Evolutionary conservation across 2,329 filamentous ascomycete genomes (phyloP).

Genomic region (Pezicula neosporulosa): DNA sequence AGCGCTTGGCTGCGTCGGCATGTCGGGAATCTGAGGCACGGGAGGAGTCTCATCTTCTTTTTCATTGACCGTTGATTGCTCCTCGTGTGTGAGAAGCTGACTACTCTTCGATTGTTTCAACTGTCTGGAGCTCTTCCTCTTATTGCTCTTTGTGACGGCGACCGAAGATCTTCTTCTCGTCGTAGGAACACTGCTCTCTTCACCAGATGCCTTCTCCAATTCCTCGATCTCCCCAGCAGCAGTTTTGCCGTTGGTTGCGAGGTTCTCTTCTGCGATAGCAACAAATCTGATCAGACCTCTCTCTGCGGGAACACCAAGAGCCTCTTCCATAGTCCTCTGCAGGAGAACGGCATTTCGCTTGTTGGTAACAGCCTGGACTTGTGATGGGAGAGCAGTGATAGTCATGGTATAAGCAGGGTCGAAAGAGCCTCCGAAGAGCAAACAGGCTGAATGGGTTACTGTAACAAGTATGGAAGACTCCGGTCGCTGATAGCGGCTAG

Average conservation of each 20-base stretch:
- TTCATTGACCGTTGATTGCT: constrained; percentile 14
- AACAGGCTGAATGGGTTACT: constrained; percentile 70
- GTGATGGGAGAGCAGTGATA: constrained; percentile 64
- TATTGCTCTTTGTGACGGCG: constrained; percentile 22
- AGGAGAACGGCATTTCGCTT: constrained; percentile 76
- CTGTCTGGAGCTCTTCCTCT: constrained; percentile 35
- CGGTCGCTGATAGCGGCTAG: constrained; percentile 71
- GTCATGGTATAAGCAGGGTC: constrained; percentile 78
- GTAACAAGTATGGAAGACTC: constrained; percentile 71
- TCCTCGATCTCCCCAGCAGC: constrained; percentile 65
- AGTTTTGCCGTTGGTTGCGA: constrained; percentile 69
- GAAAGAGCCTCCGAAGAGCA: constrained; percentile 72
- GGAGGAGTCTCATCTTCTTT: constrained; percentile 14
- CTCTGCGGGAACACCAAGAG: constrained; percentile 60
- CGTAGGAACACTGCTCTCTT: constrained; percentile 1
- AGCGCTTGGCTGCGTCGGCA: constrained; percentile 14
- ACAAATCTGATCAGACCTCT: constrained; percentile 74
- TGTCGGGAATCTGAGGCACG: constrained; percentile 18
- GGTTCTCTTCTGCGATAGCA: constrained; percentile 65
- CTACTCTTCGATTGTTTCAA: constrained; percentile 19
- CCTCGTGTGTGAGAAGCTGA: constrained; percentile 20
- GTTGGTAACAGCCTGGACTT: constrained; percentile 72
- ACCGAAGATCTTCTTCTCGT: constrained; percentile 15
- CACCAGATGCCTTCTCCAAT: constrained; percentile 16
- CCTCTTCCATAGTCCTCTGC: constrained; percentile 70